phyloP scores from a whole-genome alignment of 371 early-diverging fungal species.

The Mucor piriformis region DNA sequence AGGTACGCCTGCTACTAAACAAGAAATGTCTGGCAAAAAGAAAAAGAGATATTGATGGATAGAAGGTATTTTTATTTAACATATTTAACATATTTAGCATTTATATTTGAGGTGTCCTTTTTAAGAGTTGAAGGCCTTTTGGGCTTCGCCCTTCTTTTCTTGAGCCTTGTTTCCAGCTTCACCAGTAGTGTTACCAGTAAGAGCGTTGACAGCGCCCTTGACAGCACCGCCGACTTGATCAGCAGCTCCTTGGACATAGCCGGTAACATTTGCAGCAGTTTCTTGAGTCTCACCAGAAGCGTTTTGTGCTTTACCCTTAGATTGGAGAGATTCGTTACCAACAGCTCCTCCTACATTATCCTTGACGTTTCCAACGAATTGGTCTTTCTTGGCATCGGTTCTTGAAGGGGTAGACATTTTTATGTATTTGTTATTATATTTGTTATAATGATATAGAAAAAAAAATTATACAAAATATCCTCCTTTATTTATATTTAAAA shows the following conservation, averaged over 20 bases:
- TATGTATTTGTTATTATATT: not conserved
- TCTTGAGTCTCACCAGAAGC: constrained; percentile 24
- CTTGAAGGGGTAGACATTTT: constrained; percentile 27
- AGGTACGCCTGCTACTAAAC: no score
- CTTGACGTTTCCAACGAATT: constrained; percentile 45
- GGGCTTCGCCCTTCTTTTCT: constrained; percentile 35
- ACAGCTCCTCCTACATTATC: constrained; percentile 41
- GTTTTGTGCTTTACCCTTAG: constrained; percentile 41
- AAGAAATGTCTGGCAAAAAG: no score
- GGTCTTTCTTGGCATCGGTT: constrained; percentile 35
- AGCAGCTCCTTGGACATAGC: constrained; percentile 21
- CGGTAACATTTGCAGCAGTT: constrained; percentile 23
- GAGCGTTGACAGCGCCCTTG: constrained; percentile 26
- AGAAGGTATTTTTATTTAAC: no score
- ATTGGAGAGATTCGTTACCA: constrained; percentile 49
- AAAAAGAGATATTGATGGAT: no score
- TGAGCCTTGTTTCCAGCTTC: constrained; percentile 26
- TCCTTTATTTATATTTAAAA: constrained; percentile 3
- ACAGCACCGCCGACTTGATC: constrained; percentile 29
- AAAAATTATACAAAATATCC: not conserved
- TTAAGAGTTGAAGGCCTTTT: constrained; percentile 28
- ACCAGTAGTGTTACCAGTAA: constrained; percentile 27
- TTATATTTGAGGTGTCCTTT: not conserved
- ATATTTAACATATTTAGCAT: not conserved
- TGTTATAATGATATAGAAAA: not conserved